Evolutionary conservation across 345 rosid genomes (phyloP).

Genomic region (Lenwebbia sp.): DNA sequence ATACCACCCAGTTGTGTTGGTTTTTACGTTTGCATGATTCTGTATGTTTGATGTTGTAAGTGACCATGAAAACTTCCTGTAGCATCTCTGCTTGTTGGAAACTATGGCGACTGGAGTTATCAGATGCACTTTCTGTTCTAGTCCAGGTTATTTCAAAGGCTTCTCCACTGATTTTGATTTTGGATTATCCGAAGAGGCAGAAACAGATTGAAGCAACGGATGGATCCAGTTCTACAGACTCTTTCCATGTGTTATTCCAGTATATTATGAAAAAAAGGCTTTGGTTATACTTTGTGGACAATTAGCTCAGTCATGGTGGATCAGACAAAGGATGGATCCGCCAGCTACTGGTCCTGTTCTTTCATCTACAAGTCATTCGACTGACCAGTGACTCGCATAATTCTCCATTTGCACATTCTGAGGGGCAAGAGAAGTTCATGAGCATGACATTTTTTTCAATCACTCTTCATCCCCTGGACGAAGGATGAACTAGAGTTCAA

Average conservation of each 20-base stretch:
- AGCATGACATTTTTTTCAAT: not conserved
- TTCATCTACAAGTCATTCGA: not conserved
- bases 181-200: not conserved
- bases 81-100: not conserved
- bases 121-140: not conserved
- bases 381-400: not conserved
- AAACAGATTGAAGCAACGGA: not conserved
- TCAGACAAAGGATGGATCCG: not conserved
- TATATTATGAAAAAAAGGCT: not conserved
- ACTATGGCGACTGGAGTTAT: not conserved
- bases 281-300: not conserved
- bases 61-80: not conserved
- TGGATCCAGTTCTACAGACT: not conserved
- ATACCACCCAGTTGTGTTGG: not conserved
- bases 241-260: not conserved
- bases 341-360: not conserved
- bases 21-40: not conserved
- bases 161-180: not conserved
- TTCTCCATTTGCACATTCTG: not conserved
- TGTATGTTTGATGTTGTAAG: not conserved
- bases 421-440: not conserved
- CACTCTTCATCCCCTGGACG: not conserved
- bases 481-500: not conserved
- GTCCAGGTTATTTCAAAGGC: not conserved
- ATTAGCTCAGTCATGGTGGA: not conserved